Evolutionary conservation across 2,329 filamentous ascomycete genomes (phyloP), one percentile per base, ranked within the genome.

Genomic region (Fusarium sp.): DNA sequence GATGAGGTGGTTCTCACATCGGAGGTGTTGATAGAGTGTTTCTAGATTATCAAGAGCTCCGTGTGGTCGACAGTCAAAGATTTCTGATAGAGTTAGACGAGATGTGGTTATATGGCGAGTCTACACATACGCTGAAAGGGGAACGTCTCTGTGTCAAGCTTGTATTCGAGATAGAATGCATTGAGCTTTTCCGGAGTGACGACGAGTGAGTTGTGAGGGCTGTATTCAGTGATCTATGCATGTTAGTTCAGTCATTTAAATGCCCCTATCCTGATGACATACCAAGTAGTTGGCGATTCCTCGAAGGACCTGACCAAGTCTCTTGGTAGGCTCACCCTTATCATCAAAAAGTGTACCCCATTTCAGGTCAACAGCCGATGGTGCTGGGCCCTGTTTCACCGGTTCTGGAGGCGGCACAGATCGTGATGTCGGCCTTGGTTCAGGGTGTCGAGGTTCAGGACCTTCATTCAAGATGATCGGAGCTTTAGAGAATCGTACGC

Each of bases 271-370:
- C 23, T 7, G 37, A 29, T 25, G 39, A 80, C 87, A 76, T 83
- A 94, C 93, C 76, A 97, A 83, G 78, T 94, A 91, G 60, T 89
- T 86, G 18, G 93, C 93, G 63, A 97, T 84, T 0, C 93, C 93
- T 61, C 90, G 86, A 54, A 97, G 82, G 42, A 96, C 90, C 72
- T 94, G 89, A 1, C 88, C 88, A 21, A 95, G 85, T 57, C 93
- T 86, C 52, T 85, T 81, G 0, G 93, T 95, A 2, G 93, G 89
- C 62, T 87, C 86, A 0, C 91, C 92, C 33, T 90, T 85, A 6
- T 85, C 83, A 51, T 92, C 90, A 78, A 97, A 97, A 6, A 97
- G 80, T 15, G 85, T 85, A 10, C 93, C 92, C 94, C 94, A 97
- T 78, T 91, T 91, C 78, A 88, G 89, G 78, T 95, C 93, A 33